These are phyloP conservation scores for Leptographium lundbergii DNA, from an alignment of 2,329 filamentous ascomycete genomes.

Conservation along the genomic window DNA sequence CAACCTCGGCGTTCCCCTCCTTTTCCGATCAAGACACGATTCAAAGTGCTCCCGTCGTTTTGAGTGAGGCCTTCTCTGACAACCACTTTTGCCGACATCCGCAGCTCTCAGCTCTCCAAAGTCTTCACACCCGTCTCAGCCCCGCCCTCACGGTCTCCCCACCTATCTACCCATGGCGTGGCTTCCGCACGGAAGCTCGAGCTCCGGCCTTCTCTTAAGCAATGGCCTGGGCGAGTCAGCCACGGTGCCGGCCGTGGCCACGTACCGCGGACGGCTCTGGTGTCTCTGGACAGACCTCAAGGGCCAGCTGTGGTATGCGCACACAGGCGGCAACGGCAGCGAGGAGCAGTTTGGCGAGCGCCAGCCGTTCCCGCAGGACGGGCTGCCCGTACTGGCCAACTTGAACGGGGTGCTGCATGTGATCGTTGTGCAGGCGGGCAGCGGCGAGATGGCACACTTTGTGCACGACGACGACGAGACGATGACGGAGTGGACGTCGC, in stretches of 20 bases:
- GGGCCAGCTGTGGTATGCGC: conserved; percentile 20
- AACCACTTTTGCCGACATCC: no score
- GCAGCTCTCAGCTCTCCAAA: background rate
- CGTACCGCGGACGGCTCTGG: conserved; percentile 23
- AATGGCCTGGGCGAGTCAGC: conserved; percentile 18
- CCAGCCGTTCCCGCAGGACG: conserved; percentile 17
- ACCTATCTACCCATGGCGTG: conserved; percentile 13
- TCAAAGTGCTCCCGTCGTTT: no score
- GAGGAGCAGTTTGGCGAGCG: conserved; percentile 16
- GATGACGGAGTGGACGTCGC: conserved; percentile 13
- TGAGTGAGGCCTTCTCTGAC: no score
- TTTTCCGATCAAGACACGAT: background rate
- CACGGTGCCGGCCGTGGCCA: conserved; percentile 20
- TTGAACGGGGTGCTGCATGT: conserved; percentile 22
- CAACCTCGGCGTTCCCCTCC: background rate
- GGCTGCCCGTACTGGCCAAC: conserved; percentile 21
- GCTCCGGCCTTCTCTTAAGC: conserved; percentile 15
- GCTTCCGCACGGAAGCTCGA: conserved; percentile 18
- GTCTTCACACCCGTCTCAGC: background rate
- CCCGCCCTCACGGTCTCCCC: no score
- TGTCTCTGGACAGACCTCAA: conserved; percentile 21
- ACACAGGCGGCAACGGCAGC: conserved; percentile 14
- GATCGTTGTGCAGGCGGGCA: conserved; percentile 16
- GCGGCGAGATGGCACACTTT: conserved; percentile 19
- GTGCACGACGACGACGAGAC: conserved; percentile 19